Conservation (phyloP, 179 eudicot genomes). For the Gypsophila paniculata region DNA sequence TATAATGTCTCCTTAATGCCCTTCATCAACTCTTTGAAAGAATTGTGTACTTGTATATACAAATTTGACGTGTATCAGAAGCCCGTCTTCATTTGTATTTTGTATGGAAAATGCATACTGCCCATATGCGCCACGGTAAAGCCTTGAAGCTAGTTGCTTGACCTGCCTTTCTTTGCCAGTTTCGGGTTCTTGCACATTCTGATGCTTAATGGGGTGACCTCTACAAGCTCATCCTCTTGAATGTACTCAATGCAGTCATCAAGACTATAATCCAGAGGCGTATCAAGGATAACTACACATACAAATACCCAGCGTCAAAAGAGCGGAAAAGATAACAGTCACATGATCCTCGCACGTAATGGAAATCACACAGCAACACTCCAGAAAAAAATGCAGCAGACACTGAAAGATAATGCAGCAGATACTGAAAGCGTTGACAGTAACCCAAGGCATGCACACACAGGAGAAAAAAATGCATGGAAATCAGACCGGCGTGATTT, state of each 20-base stretch:
- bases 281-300: constrained; percentile 77
- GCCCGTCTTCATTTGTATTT: constrained; percentile 1
- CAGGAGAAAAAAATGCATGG: neutral
- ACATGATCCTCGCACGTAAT: neutral
- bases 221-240: constrained; percentile 96
- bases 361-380: neutral
- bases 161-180: constrained; percentile 53
- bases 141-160: constrained; percentile 20
- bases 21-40: constrained; percentile 1
- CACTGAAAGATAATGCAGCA: constrained; percentile 1
- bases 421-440: neutral
- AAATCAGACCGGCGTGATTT: neutral
- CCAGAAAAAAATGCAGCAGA: too few species aligned
- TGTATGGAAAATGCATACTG: neutral
- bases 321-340: neutral
- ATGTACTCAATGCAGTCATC: constrained; percentile 98
- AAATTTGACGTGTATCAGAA: neutral
- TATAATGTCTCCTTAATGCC: constrained; percentile 15
- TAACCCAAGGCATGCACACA: neutral
- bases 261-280: constrained; percentile 79
- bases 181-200: constrained; percentile 93
- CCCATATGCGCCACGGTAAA: neutral
- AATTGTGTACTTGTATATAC: neutral
- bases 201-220: constrained; percentile 78
- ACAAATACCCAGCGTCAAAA: neutral